Conservation (phyloP, 2,329 filamentous ascomycete genomes). For the Ophiostoma tasmaniense region DNA sequence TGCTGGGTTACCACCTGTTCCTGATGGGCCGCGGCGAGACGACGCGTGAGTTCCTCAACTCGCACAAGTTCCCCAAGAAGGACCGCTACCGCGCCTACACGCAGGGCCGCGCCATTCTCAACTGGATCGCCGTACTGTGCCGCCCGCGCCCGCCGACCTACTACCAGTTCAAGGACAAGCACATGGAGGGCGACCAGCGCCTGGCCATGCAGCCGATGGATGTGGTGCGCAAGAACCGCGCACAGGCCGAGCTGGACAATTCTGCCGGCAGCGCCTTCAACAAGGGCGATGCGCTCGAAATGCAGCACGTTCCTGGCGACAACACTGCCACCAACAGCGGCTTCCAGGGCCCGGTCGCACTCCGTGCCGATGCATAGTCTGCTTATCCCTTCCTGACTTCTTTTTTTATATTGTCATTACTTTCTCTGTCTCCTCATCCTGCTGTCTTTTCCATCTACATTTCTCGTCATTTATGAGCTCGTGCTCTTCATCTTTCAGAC, state of each 20-base stretch:
- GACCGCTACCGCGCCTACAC: constrained; percentile 88
- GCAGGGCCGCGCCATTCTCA: constrained; percentile 64
- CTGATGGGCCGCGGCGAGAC: constrained; percentile 87
- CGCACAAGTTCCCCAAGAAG: constrained; percentile 86
- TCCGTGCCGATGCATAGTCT: not conserved
- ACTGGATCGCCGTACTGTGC: constrained; percentile 73
- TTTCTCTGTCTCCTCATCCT: not conserved
- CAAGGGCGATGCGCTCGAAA: constrained; percentile 51
- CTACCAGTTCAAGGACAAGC: constrained; percentile 71
- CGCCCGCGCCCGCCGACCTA: constrained; percentile 83
- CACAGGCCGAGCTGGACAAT: constrained; percentile 2
- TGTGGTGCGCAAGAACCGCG: not conserved
- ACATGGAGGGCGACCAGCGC: constrained; percentile 75
- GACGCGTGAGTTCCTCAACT: constrained; percentile 91
- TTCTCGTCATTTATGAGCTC: not conserved
- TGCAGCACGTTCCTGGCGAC: constrained; percentile 50
- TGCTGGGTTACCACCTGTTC: constrained; percentile 86
- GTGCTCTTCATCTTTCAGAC: not conserved
- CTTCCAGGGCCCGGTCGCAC: constrained; percentile 14
- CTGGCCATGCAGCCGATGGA: constrained; percentile 49
- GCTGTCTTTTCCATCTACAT: not conserved
- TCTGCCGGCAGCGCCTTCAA: constrained; percentile 36
- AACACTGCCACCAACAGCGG: not conserved
- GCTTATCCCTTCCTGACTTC: not conserved
- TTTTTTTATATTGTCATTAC: not conserved